These are phyloP conservation scores for Rhodomyrtus psidioides DNA, from an alignment of 441 rosid species.

Conservation along the genomic window DNA sequence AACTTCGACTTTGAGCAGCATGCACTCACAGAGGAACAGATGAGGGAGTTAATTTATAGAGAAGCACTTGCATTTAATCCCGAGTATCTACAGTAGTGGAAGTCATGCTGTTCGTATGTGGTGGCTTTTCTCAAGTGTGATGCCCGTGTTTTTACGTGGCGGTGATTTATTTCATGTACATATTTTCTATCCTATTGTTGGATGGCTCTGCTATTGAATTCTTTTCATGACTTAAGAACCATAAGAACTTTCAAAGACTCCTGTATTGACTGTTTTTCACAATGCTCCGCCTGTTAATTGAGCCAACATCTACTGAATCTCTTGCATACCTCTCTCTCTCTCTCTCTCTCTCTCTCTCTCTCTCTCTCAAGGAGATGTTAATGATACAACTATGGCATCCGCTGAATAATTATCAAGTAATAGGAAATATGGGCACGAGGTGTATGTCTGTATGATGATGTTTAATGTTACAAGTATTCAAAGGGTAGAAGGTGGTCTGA, in stretches of 20 bases:
- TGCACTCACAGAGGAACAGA: slow-evolving; percentile 54
- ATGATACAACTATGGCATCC: background rate
- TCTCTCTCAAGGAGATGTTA: background rate
- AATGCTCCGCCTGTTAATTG: background rate
- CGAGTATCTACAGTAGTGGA: slow-evolving; percentile 32
- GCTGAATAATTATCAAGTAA: background rate
- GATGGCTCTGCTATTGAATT: slow-evolving; percentile 25
- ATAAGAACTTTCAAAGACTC: slow-evolving; percentile 12
- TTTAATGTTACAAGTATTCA: background rate
- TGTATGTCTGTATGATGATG: background rate
- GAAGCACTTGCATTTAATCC: slow-evolving; percentile 83
- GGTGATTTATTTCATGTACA: slow-evolving; percentile 27
- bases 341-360: background rate
- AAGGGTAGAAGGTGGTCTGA: background rate
- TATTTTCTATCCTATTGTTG: slow-evolving; percentile 23
- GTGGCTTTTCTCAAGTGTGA: slow-evolving; percentile 14
- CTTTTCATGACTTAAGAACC: background rate
- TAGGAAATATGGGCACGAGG: background rate
- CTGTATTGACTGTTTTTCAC: slow-evolving; percentile 11
- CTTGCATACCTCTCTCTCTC: background rate
- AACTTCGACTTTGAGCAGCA: slow-evolving; percentile 61
- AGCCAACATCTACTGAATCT: background rate
- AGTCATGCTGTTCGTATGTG: background rate
- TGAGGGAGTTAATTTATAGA: slow-evolving; percentile 69
- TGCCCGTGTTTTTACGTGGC: slow-evolving; percentile 7